Percentiles rank a stretch among this genome's conserved stretches.
Evolutionary conservation across 2,329 filamentous ascomycete species (phyloP).

Genomic region (Colletotrichum nymphaeae): DNA sequence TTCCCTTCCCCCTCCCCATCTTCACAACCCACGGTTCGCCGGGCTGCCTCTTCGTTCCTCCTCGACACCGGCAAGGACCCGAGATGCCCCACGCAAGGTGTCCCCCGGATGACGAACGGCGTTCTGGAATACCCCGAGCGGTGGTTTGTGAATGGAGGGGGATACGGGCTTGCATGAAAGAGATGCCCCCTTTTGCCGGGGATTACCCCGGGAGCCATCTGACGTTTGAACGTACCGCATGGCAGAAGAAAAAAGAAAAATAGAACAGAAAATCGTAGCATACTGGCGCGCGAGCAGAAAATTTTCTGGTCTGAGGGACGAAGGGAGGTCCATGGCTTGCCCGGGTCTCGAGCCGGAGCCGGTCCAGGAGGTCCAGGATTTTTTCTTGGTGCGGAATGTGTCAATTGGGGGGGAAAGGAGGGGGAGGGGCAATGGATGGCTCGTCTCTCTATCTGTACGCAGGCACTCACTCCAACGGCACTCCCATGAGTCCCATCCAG

Average conservation of each 20-base stretch:
- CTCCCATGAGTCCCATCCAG: neutral
- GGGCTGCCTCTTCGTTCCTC: constrained; percentile 17
- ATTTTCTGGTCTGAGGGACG: neutral
- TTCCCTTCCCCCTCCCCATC: no score
- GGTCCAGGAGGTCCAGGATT: constrained; percentile 7
- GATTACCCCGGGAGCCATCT: constrained; percentile 15
- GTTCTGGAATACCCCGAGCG: constrained; percentile 17
- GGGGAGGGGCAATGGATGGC: constrained; percentile 42
- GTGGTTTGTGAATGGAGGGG: constrained; percentile 4
- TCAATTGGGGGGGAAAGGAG: constrained; percentile 21
- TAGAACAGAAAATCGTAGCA: neutral
- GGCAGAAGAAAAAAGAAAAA: neutral
- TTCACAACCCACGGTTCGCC: constrained; percentile 6
- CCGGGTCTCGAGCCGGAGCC: constrained; percentile 28
- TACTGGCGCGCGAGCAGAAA: neutral
- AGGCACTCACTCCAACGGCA: constrained; percentile 1
- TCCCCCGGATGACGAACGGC: constrained; percentile 25
- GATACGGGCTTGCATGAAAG: neutral
- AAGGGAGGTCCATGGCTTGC: neutral
- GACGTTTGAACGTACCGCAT: constrained; percentile 5
- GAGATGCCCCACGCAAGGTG: constrained; percentile 28
- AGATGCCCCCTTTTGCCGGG: neutral
- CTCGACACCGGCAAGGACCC: constrained; percentile 24
- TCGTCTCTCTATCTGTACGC: constrained; percentile 17
- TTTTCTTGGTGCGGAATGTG: neutral